Evolutionary conservation across 305 asterid species (phyloP).

Genomic region (Solanum hybrid): DNA sequence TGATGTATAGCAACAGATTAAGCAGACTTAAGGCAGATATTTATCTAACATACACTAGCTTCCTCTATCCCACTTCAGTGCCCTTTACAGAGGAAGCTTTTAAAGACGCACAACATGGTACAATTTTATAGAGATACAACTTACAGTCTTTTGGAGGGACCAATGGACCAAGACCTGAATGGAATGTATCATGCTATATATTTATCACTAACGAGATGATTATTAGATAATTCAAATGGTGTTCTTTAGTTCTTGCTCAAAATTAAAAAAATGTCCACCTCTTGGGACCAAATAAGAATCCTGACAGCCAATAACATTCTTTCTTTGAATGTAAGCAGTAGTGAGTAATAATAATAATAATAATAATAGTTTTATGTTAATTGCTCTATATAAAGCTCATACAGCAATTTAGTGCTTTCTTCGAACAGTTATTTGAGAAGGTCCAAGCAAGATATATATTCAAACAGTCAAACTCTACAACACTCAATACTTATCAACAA

Average conservation of each 20-base stretch:
- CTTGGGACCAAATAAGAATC: not conserved
- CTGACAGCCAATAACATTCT: not conserved
- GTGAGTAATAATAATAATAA: not conserved
- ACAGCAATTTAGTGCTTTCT: not conserved
- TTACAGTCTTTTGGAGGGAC: not conserved
- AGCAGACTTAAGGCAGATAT: not conserved
- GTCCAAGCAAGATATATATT: not conserved
- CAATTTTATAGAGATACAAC: not conserved
- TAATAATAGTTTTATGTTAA: not conserved
- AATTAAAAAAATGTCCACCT: not conserved
- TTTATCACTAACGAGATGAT: not conserved
- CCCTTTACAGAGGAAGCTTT: not conserved
- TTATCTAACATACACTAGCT: not conserved
- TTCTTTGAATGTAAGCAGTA: not conserved
- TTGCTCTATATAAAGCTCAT: not conserved
- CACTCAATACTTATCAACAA: not conserved
- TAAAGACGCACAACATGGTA: not conserved
- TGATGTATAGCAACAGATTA: not conserved
- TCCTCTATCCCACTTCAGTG: not conserved
- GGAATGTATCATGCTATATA: not conserved
- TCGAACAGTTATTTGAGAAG: not conserved
- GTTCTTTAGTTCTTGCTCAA: not conserved
- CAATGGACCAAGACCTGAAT: not conserved
- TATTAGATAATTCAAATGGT: not conserved
- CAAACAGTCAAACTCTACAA: not conserved